Evolutionary conservation across 192 early-diverging fungal species (phyloP).

Genomic region (Mycoemilia scoparia): DNA sequence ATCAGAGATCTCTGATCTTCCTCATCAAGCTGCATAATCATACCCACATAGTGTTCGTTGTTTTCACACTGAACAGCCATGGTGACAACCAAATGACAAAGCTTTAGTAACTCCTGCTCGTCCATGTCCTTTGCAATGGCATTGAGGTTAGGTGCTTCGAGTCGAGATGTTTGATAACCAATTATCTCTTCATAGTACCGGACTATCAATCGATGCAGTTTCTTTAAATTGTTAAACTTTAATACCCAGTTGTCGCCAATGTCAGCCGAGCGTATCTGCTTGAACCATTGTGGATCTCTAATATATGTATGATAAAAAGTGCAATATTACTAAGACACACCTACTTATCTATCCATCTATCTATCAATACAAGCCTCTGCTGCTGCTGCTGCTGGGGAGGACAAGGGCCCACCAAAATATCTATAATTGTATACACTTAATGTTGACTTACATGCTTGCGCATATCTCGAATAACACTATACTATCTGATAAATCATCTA

Average conservation of each 20-base stretch:
- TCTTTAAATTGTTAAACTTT: conserved; percentile 83
- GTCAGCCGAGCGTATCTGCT: conserved; percentile 43
- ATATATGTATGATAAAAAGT: neutral
- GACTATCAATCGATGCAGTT: conserved; percentile 65
- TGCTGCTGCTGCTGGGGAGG: neutral
- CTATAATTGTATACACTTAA: neutral
- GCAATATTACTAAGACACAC: neutral
- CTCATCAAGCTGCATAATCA: conserved; percentile 57
- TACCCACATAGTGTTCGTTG: conserved; percentile 69
- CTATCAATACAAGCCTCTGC: neutral
- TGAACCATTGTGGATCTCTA: conserved; percentile 89
- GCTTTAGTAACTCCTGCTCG: conserved; percentile 46
- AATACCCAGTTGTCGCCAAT: conserved; percentile 89
- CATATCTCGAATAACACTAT: conserved; percentile 66
- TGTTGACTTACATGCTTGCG: conserved; percentile 55
- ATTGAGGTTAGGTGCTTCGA: conserved; percentile 58
- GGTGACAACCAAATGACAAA: conserved; percentile 66
- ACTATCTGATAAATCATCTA: conserved; percentile 73
- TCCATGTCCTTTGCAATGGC: conserved; percentile 71
- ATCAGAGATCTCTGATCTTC: conserved; percentile 70
- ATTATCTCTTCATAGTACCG: conserved; percentile 78
- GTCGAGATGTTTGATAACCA: conserved; percentile 36
- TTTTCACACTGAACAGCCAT: conserved; percentile 72
- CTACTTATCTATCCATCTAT: neutral
- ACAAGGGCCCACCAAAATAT: neutral